Evolutionary conservation across 441 rosid genomes (phyloP).

Genomic region (Gossypium gossypioides): DNA sequence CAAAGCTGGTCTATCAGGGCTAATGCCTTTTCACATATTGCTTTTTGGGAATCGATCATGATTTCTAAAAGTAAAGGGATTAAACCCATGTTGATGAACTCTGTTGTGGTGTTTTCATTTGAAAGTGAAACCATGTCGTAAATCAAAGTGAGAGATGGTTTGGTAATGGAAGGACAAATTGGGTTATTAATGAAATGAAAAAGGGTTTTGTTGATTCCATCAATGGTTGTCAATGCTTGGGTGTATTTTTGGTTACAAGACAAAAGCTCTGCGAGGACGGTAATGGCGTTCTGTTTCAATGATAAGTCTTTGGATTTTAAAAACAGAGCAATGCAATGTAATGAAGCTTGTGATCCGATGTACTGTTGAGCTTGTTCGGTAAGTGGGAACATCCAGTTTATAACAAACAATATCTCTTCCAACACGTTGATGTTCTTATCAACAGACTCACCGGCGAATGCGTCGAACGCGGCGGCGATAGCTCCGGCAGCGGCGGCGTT

Average conservation of each 20-base stretch:
- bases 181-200: constrained; percentile 28
- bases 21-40: constrained; percentile 29
- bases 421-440: constrained; percentile 17
- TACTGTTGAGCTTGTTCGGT: constrained; percentile 16
- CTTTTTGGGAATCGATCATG: constrained; percentile 25
- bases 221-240: constrained; percentile 16
- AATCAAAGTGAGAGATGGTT: constrained; percentile 31
- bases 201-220: constrained; percentile 19
- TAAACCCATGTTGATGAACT: constrained; percentile 28
- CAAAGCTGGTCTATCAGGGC: constrained; percentile 30
- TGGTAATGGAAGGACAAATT: constrained; percentile 23
- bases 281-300: constrained; percentile 22
- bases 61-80: constrained; percentile 24
- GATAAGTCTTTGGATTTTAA: constrained; percentile 20
- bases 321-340: constrained; percentile 25
- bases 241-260: constrained; percentile 8
- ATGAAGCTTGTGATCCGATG: constrained; percentile 25
- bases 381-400: constrained; percentile 32
- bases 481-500: constrained; percentile 17
- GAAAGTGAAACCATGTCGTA: constrained; percentile 21
- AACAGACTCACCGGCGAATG: constrained; percentile 20
- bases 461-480: constrained; percentile 27
- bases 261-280: constrained; percentile 25
- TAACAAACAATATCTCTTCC: constrained; percentile 22
- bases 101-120: constrained; percentile 6